Conservation (phyloP, 805 yeast genomes). For the Candida corydali region DNA sequence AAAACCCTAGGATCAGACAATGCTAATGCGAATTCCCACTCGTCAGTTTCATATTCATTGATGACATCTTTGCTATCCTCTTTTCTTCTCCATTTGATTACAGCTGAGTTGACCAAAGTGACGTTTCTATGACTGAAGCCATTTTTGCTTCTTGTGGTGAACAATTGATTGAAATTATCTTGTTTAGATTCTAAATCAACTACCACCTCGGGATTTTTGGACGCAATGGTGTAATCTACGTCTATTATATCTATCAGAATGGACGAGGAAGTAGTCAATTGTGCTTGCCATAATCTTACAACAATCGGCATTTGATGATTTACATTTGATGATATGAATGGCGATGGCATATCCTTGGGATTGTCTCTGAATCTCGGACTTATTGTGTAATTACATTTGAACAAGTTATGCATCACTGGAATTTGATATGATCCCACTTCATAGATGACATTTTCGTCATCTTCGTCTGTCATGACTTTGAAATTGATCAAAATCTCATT, state of each 20-base stretch:
- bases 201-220: slow-evolving; percentile 25
- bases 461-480: slow-evolving; percentile 20
- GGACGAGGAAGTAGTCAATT: slow-evolving; percentile 7
- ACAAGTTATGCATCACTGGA: slow-evolving; percentile 24
- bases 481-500: slow-evolving; percentile 16
- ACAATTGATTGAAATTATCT: slow-evolving; percentile 13
- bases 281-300: slow-evolving; percentile 28
- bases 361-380: slow-evolving; percentile 23
- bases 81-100: slow-evolving; percentile 31
- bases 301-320: slow-evolving; percentile 26
- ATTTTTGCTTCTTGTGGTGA: slow-evolving; percentile 34
- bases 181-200: slow-evolving; percentile 13
- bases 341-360: slow-evolving; percentile 32
- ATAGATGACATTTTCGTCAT: slow-evolving; percentile 15
- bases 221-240: slow-evolving; percentile 17
- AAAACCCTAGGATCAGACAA: slow-evolving; percentile 68
- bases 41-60: slow-evolving; percentile 29
- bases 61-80: slow-evolving; percentile 1
- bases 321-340: slow-evolving; percentile 24
- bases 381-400: slow-evolving; percentile 16
- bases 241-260: slow-evolving; percentile 13
- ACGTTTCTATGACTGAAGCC: slow-evolving; percentile 37
- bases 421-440: slow-evolving; percentile 19
- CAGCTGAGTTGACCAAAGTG: slow-evolving; percentile 19
- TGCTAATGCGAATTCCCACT: slow-evolving; percentile 55